Conservation (phyloP, 2,329 filamentous ascomycete genomes). For the Microsporum canis region DNA sequence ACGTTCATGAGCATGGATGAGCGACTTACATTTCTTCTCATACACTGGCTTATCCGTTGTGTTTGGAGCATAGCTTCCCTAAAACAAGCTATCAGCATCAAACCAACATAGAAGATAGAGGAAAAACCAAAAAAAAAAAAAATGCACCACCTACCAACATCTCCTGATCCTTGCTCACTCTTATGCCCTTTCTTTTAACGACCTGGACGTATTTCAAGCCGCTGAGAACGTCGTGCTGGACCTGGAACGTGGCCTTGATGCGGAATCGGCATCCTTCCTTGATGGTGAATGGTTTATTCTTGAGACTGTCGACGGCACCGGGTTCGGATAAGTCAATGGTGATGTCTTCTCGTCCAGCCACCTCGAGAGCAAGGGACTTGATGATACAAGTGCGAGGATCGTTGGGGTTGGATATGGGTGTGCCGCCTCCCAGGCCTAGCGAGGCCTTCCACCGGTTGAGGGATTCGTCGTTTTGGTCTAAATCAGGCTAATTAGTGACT, state of each 20-base stretch:
- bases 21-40: conserved; percentile 74
- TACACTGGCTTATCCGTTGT: conserved; percentile 78
- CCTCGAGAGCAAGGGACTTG: conserved; percentile 76
- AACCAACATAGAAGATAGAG: not conserved
- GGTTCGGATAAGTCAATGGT: conserved; percentile 72
- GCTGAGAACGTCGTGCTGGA: conserved; percentile 91
- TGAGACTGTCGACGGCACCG: conserved; percentile 64
- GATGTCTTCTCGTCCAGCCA: conserved; percentile 70
- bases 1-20: conserved; percentile 4
- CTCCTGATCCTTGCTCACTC: conserved; percentile 85
- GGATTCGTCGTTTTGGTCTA: conserved; percentile 71
- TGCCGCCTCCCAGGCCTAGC: conserved; percentile 66
- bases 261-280: conserved; percentile 91
- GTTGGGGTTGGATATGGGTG: conserved; percentile 60
- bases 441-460: conserved; percentile 97
- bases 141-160: conserved; percentile 70
- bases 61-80: conserved; percentile 90
- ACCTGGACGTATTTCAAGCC: conserved; percentile 93
- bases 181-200: conserved; percentile 79
- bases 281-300: conserved; percentile 90
- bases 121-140: too few species aligned
- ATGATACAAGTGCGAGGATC: conserved; percentile 91
- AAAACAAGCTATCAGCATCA: conserved; percentile 6
- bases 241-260: conserved; percentile 89
- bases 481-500: not conserved